Base-by-base conservation (phyloP, 371 early-diverging fungal genomes). In the Apophysomyces ossiformis region DNA sequence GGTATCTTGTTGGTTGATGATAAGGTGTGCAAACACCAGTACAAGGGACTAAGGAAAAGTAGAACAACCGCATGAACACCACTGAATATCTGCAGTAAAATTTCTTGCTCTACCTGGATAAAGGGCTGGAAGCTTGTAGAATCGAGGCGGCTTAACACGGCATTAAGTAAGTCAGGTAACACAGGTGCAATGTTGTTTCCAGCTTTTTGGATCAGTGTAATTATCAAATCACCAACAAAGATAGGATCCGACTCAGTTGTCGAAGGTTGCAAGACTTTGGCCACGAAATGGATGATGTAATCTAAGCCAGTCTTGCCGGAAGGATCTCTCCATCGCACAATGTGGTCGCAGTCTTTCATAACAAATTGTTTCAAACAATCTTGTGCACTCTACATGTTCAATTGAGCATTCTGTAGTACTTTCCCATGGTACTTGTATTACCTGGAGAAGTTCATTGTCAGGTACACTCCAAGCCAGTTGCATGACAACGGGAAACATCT, bases 141-240 rank as follows among this genome's bases (percentile, higher is more conserved):
- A 12, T 85, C 85, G 37, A 96, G 78, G 9, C 94, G 88, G 7
- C 69, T 68, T 0, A 90, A 82, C 1, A 94, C 89, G 1, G 93
- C 93, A 39, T 85, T 84, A 58, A 96, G 79, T 38, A 97, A 85
- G n/a, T 90, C 85, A 7, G 94, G 91, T 45, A 95, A 75, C 15
- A 92, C 86, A 39, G 91, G 88, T 1, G 85, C 70, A 7, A 96
- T 81, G 18, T 76, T 77, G 43, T 86, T 82, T 26, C 89, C 90
- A 38, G 78, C 89, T 75, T 95, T 96, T 74, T 91, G 88, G 68
- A 95, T 92, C 61, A 95, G 70, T 63, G 92, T 92, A 8, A 87
- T 86, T 54, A 95, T 90, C 64, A 97, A 73, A 63, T 93, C 92
- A 21, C 97, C 97, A n/a, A 97, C 89, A 82, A 94, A 95, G 21